These are phyloP conservation scores for Beauveria australis DNA, from an alignment of 2,329 filamentous ascomycete genomes.

Conservation along the genomic window DNA sequence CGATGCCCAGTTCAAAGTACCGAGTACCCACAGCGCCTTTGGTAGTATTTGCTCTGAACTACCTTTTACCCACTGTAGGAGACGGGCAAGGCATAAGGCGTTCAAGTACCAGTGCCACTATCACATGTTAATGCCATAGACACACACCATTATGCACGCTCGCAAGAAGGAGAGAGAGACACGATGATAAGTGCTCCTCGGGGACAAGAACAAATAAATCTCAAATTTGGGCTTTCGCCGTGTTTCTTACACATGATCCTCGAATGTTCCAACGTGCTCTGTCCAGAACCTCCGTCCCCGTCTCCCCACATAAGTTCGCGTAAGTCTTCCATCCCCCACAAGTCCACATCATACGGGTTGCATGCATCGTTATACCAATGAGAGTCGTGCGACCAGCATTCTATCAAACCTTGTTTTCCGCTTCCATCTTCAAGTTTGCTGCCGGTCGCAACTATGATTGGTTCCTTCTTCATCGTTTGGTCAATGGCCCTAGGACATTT, in stretches of 20 bases:
- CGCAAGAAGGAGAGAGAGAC: not conserved
- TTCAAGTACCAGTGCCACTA: not conserved
- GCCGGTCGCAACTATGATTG: not conserved
- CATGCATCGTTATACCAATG: not conserved
- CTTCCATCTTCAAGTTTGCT: not conserved
- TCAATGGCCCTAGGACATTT: not conserved
- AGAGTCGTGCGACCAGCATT: not conserved
- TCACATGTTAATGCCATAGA: not conserved
- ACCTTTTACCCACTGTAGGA: too few species aligned
- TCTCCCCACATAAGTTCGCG: slow-evolving; percentile 3
- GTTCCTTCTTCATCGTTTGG: not conserved
- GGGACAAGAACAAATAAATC: not conserved
- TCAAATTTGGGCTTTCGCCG: not conserved
- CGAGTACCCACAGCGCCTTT: too few species aligned
- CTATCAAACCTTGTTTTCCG: not conserved
- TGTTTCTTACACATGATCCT: not conserved
- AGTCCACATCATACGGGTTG: not conserved
- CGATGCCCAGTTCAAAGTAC: too few species aligned
- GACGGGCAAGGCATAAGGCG: too few species aligned
- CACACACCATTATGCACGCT: too few species aligned
- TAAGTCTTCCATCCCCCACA: not conserved
- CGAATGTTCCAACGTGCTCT: not conserved
- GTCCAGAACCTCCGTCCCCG: not conserved
- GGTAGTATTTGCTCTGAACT: too few species aligned
- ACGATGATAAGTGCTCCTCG: not conserved